Evolutionary conservation across 305 asterid genomes (phyloP), one percentile per base, ranked within the genome.

Genomic region (Fraxinus velutina): DNA sequence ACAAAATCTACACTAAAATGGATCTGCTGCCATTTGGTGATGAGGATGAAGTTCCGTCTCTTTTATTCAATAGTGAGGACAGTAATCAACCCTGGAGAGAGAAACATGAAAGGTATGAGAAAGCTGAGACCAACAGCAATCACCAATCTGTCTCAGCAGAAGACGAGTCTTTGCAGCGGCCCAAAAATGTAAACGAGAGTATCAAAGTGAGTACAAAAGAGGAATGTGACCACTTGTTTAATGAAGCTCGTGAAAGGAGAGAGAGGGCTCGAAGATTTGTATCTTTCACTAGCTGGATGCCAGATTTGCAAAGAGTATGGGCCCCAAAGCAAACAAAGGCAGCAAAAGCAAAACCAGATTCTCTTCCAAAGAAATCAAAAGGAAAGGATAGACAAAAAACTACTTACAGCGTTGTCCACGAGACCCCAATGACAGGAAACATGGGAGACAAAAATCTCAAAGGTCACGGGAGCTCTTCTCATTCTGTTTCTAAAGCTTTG

Each of bases 1-100:
- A 88, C 39, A 82, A 85, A 79, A 90, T 96, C 81, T 96, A 92
- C 88, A 22, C 19, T 10, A 80, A 84, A 86, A 88, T 96, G 98
- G 99, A 96, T 84, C 81, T 96, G 84, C 89, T 96, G 88, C 97
- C 95, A 80, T 94, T 93, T 85, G 97, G 94, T 44, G 98, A 91
- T 55, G 98, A 94, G 66, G 95, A 85, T 78, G 97, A 96, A 91
- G 78, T 89, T 83, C 93, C 90, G 24, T 83, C 82, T 32, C 83
- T 85, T 78, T 84, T 89, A 60, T 91, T 94, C 68, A 91, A 94
- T 88, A 96, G 97, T 57, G 99, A 96, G 92, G 99, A 94, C 62
- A 96, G 97, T 89, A 90, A 86, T 88, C 99, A 94, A 81, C 93
- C 98, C 17, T 93, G 94, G 94, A 90, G 88, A 80, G 97, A 95